Evolutionary conservation across 1,284 basidiomycete species (phyloP).

Genomic region (Agaricales sp.): DNA sequence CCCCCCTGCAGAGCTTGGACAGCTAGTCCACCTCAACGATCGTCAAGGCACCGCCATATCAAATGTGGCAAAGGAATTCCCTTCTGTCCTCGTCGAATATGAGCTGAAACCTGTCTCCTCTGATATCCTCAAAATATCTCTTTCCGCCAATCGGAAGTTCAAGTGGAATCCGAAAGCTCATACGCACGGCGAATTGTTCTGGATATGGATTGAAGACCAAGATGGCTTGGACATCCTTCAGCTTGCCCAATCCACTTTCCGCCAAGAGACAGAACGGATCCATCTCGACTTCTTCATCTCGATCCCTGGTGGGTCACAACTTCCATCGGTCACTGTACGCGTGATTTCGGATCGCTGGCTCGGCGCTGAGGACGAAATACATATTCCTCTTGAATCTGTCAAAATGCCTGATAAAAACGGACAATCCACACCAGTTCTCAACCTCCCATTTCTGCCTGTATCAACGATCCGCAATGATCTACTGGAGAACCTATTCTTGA

Average conservation of each 20-base stretch:
- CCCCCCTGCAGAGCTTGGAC: constrained; percentile 69
- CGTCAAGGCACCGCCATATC: constrained; percentile 74
- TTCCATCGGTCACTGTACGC: constrained; percentile 59
- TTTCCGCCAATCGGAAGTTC: constrained; percentile 63
- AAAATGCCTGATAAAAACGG: constrained; percentile 67
- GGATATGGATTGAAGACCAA: constrained; percentile 92
- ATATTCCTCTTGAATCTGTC: constrained; percentile 57
- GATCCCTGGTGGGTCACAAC: constrained; percentile 45
- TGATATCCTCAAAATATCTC: constrained; percentile 74
- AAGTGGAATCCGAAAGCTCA: constrained; percentile 81
- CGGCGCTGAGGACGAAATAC: constrained; percentile 74
- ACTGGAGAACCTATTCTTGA: constrained; percentile 36
- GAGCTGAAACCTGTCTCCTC: constrained; percentile 74
- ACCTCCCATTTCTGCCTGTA: constrained; percentile 73
- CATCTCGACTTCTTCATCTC: constrained; percentile 79
- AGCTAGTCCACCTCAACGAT: constrained; percentile 83
- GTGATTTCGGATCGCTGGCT: constrained; percentile 92
- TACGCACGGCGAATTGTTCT: constrained; percentile 79
- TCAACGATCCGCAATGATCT: constrained; percentile 39
- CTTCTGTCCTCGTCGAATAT: constrained; percentile 61
- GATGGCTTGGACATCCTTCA: constrained; percentile 79
- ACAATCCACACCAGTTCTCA: constrained; percentile 61
- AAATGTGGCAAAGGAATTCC: constrained; percentile 81
- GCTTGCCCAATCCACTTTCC: constrained; percentile 63
- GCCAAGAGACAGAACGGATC: constrained; percentile 48